Base-by-base conservation (phyloP, 2,329 filamentous ascomycete genomes). In the Stromatinia cepivora region DNA sequence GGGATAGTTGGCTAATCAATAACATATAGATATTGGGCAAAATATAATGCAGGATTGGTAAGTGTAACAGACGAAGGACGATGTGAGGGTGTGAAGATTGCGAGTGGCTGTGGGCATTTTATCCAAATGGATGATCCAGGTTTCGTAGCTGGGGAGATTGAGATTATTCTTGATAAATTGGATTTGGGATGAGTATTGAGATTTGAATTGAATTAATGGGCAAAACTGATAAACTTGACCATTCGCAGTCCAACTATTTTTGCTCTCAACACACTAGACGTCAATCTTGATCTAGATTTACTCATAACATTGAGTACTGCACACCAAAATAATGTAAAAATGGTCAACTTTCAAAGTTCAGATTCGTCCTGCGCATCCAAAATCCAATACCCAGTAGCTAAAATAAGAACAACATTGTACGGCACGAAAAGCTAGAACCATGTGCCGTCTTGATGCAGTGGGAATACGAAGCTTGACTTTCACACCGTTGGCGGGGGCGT, bases 401-500 rank as follows among this genome's bases (percentile, higher is more conserved):
- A 15, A 46, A 61, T 61, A 39, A 46, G 5, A 31, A 25, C 28
- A 9, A 31, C 17, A 46, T 11, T 11, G 4, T 22, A 31, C 11
- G 17, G 9, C n/a, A 61, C 25, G 20, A 13, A 45, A 46, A 11
- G 8, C 25, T 31, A n/a, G 25, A 20, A 17, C 15, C 39, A n/a
- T 31, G 17, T 46, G 5, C 25, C 46, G 20, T 53, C 25, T 20
- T 61, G 6, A 61, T 46, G 25, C 17, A 46, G 57, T 61, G 17
- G 57, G 31, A 46, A 42, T 3, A 61, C 46, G 76, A 76, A 17
- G 84, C 84, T 0, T 87, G 86, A 53, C 73, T 87, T 42, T 79
- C 82, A 69, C 87, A 86, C 74, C 83, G 84, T 75, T 84, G 86
- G 77, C 90, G 87, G 0, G 89, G 90, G 59, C 69, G 58, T 61